Evolutionary conservation across 2,329 filamentous ascomycete species (phyloP), one percentile per base, ranked within the genome.

Genomic region (Pseudogymnoascus sp.): DNA sequence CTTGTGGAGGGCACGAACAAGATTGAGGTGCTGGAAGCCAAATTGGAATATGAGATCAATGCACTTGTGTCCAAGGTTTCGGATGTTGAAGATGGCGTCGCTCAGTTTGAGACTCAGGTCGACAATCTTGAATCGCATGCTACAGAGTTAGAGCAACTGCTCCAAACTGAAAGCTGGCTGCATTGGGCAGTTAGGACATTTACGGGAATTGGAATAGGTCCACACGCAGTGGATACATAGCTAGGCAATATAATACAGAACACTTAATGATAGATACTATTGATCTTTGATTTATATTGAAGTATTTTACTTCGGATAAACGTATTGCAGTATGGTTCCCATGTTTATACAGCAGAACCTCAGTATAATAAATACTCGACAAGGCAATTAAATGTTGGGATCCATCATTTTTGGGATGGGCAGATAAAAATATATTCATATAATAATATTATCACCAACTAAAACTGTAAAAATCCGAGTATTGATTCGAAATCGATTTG

Each of bases 11-110:
- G 83, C 14, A 79, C 92, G 65, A 89, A 89, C 73, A 90, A 95
- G 66, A 81, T 97, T 12, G 92, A 96, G 73, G 84, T 89, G 22
- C 79, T 96, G 40, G 86, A 89, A 2, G 91, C 91, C 19, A 93
- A 93, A 75, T 80, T 98, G 62, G 93, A 98, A 71, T 98, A 98
- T 75, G 93, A 97, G 78, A 88, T 97, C 65, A 85, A 89, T 65
- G 86, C 87, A 14, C 78, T 98, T n/a, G 81, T 86, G 59, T 86
- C 87, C 59, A 91, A 91, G 70, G 88, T 96, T 8, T 83, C 90
- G 69, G 93, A 98, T 71, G 89, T 96, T 7, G 92, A 96, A 71
- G 89, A 91, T 65, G 90, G 89, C 0, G 85, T 96, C 0, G 78
- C 77, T 10, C 89, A 92, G 65, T 96, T 96, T 74, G 90, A 93